Percentiles rank a stretch among this genome's conserved stretches.
Conservation (phyloP, 257 asterid genomes). For the Fraxinus anomala region DNA sequence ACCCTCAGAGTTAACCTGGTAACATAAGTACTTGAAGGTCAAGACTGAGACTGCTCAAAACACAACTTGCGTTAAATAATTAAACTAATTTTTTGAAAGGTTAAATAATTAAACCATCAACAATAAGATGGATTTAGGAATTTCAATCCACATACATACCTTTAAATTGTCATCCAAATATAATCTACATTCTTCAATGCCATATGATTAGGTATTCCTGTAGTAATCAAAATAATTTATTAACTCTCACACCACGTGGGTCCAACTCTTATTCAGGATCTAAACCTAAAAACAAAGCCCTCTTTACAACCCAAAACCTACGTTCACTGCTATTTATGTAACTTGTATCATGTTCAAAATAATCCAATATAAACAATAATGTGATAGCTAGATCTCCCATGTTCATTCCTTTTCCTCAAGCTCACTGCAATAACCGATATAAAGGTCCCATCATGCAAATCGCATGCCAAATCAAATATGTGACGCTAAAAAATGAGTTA, state of each 20-base stretch:
- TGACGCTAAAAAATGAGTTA: neutral
- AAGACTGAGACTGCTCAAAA: neutral
- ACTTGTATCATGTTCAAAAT: neutral
- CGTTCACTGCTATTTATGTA: neutral
- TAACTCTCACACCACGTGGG: neutral
- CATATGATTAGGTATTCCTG: neutral
- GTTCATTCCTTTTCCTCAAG: neutral
- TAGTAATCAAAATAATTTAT: neutral
- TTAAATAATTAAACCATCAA: neutral
- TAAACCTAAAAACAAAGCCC: neutral
- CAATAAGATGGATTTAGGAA: neutral
- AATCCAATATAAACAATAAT: neutral
- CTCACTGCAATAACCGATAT: neutral
- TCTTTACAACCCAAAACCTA: neutral
- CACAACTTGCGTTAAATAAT: too few relatives aligned
- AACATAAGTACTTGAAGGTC: neutral
- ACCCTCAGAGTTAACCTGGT: neutral
- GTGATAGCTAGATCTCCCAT: neutral
- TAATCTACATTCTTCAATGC: neutral
- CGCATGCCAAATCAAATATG: neutral
- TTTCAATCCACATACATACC: neutral
- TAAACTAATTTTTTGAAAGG: too few relatives aligned
- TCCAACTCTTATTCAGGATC: too few relatives aligned
- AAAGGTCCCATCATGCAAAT: neutral
- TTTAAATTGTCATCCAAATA: neutral